phyloP scores from a whole-genome alignment of 768 basidiomycete genomes.

The Butyriboletus loyo region DNA sequence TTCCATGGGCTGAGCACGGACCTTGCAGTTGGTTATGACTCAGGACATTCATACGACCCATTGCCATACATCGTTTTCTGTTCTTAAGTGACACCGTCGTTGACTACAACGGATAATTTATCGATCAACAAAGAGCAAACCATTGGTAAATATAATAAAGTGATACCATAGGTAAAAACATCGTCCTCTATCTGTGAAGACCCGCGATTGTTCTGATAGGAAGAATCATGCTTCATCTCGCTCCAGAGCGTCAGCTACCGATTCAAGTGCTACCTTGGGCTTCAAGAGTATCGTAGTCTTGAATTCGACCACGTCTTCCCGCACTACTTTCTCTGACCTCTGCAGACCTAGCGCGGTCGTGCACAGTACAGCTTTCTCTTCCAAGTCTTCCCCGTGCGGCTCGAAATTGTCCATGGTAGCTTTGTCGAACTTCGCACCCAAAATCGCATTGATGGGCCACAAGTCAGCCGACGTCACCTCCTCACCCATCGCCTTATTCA shows the following conservation, averaged over 20 bases:
- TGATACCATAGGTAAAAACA: slow-evolving; percentile 11
- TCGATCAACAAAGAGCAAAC: slow-evolving; percentile 9
- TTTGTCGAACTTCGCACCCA: slow-evolving; percentile 40
- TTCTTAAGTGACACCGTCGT: slow-evolving; percentile 1
- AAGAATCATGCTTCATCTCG: slow-evolving; percentile 22
- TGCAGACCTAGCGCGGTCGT: slow-evolving; percentile 56
- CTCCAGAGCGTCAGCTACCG: slow-evolving; percentile 28
- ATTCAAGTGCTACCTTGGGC: slow-evolving; percentile 52
- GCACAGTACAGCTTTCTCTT: slow-evolving; percentile 41
- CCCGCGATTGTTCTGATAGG: background rate
- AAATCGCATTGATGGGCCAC: slow-evolving; percentile 45
- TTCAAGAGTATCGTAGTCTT: slow-evolving; percentile 47
- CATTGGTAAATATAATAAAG: slow-evolving; percentile 29
- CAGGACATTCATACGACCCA: background rate
- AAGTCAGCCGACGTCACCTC: slow-evolving; percentile 56
- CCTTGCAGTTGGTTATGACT: background rate
- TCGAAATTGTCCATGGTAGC: slow-evolving; percentile 48
- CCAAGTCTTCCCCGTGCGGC: slow-evolving; percentile 8
- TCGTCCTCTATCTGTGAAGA: slow-evolving; percentile 3
- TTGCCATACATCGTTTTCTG: slow-evolving; percentile 3
- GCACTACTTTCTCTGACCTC: slow-evolving; percentile 33
- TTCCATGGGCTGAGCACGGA: background rate
- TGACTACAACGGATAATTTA: slow-evolving; percentile 23
- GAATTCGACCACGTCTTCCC: slow-evolving; percentile 46
- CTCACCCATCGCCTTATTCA: slow-evolving; percentile 53